phyloP scores from a whole-genome alignment of 1,284 basidiomycete genomes.

The Ustilago lituana region DNA sequence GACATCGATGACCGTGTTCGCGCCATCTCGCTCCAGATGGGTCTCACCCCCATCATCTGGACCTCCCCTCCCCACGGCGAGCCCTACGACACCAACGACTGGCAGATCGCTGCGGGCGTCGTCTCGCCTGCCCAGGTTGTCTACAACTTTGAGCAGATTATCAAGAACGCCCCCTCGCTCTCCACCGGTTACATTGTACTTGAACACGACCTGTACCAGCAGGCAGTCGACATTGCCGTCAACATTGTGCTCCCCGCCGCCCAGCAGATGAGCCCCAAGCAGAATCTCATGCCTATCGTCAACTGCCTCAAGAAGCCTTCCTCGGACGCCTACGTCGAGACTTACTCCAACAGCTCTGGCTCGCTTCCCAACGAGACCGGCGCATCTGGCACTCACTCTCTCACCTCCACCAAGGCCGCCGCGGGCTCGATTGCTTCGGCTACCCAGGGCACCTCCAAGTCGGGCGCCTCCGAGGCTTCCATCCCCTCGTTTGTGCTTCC shows the following conservation, averaged over 20 bases:
- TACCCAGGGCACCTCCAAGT: conserved; percentile 8
- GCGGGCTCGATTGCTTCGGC: conserved; percentile 20
- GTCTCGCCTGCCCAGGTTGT: conserved; percentile 53
- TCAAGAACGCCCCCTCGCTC: conserved; percentile 57
- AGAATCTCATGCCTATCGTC: conserved; percentile 71
- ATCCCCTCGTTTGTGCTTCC: conserved; percentile 23
- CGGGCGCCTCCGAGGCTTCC: conserved; percentile 18
- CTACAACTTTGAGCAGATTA: conserved; percentile 55
- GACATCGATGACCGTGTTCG: conserved; percentile 67
- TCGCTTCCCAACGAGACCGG: conserved; percentile 42
- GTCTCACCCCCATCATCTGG: conserved; percentile 66
- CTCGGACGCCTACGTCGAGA: conserved; percentile 59
- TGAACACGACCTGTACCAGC: conserved; percentile 65
- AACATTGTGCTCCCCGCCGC: conserved; percentile 60
- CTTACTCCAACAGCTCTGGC: conserved; percentile 53
- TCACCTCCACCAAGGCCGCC: conserved; percentile 31
- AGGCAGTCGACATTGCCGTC: conserved; percentile 63
- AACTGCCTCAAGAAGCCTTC: conserved; percentile 52
- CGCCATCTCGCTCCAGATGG: conserved; percentile 60
- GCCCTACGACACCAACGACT: conserved; percentile 63
- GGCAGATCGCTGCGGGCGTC: conserved; percentile 58
- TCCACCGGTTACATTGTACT: conserved; percentile 92
- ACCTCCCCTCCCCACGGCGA: conserved; percentile 48
- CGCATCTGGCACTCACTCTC: conserved; percentile 29
- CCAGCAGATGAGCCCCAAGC: conserved; percentile 70